phyloP scores from a whole-genome alignment of 2,329 filamentous ascomycete genomes.

The Pyrenophora graminea region DNA sequence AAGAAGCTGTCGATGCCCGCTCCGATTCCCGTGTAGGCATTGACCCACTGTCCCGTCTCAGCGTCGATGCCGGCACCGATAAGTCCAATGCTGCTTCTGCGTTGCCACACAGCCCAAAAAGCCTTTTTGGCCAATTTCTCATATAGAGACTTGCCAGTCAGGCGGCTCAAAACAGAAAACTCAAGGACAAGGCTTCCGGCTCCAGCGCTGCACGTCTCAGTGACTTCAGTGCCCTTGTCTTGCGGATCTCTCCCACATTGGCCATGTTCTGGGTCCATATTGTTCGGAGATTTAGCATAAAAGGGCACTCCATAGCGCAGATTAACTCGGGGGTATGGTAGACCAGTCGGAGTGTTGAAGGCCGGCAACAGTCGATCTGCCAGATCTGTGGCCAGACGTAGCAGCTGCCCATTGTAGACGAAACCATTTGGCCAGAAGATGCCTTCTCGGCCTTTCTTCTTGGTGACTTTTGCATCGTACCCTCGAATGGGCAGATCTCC shows the following conservation, averaged over 20 bases:
- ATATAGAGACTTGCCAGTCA: conserved; percentile 86
- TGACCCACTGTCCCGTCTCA: conserved; percentile 87
- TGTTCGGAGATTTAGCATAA: conserved; percentile 82
- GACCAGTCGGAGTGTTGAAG: conserved; percentile 86
- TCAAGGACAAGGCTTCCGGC: conserved; percentile 95
- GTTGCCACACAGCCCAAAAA: conserved; percentile 96
- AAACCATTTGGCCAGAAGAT: conserved; percentile 79
- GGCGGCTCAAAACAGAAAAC: conserved; percentile 84
- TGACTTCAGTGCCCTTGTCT: conserved; percentile 68
- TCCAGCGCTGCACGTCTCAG: conserved; percentile 94
- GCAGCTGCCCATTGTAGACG: conserved; percentile 83
- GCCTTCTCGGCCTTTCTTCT: conserved; percentile 41
- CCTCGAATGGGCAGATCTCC: conserved; percentile 86
- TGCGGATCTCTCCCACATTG: conserved; percentile 53
- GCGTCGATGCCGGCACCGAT: conserved; percentile 92
- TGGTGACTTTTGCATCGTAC: conserved; percentile 62
- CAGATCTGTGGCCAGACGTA: conserved; percentile 87
- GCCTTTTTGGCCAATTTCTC: conserved; percentile 87
- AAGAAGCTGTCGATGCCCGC: conserved; percentile 98
- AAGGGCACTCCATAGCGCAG: conserved; percentile 89
- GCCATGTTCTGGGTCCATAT: conserved; percentile 59
- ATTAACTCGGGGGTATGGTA: conserved; percentile 95
- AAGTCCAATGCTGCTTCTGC: conserved; percentile 81
- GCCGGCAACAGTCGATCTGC: conserved; percentile 83
- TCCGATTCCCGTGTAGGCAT: conserved; percentile 87